Percentiles rank a stretch among this genome's conserved stretches.
Evolutionary conservation across 306 rosid species (phyloP).

Genomic region (Cicer judaicum): DNA sequence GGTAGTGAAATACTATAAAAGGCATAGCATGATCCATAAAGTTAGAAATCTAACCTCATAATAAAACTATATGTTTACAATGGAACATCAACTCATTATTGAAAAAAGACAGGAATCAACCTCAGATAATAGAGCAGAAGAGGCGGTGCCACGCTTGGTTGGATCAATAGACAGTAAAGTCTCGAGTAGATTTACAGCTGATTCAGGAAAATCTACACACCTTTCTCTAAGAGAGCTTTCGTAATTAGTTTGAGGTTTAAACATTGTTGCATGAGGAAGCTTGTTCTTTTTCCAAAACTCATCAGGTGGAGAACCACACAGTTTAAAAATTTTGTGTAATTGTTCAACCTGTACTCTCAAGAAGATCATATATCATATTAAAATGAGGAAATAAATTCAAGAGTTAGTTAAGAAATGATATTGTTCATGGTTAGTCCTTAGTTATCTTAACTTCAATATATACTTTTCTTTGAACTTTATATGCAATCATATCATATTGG

Average conservation of each 20-base stretch:
- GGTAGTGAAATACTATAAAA: slow-evolving; percentile 77
- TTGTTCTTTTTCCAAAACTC: slow-evolving; percentile 82
- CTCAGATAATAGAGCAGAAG: slow-evolving; percentile 89
- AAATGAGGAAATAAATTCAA: neutral
- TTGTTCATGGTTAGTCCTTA: neutral
- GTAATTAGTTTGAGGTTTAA: slow-evolving; percentile 77
- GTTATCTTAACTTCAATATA: neutral
- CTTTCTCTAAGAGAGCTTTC: slow-evolving; percentile 72
- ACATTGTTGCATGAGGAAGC: slow-evolving; percentile 93
- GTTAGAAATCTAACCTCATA: slow-evolving; percentile 31
- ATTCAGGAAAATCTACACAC: slow-evolving; percentile 64
- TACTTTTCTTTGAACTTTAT: too few species aligned
- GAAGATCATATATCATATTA: slow-evolving; percentile 17
- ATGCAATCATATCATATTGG: too few species aligned
- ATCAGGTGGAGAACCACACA: slow-evolving; percentile 90
- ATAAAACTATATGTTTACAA: neutral
- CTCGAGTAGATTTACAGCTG: slow-evolving; percentile 70
- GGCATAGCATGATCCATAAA: slow-evolving; percentile 22
- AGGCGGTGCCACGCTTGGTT: slow-evolving; percentile 78
- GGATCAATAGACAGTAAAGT: slow-evolving; percentile 78
- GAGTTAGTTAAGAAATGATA: slow-evolving; percentile 3
- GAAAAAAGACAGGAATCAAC: slow-evolving; percentile 46
- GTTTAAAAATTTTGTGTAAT: slow-evolving; percentile 90
- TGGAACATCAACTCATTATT: neutral
- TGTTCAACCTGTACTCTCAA: slow-evolving; percentile 77